Evolutionary conservation across 768 basidiomycete genomes (phyloP).

Genomic region (Amanita pseudoporphyria): DNA sequence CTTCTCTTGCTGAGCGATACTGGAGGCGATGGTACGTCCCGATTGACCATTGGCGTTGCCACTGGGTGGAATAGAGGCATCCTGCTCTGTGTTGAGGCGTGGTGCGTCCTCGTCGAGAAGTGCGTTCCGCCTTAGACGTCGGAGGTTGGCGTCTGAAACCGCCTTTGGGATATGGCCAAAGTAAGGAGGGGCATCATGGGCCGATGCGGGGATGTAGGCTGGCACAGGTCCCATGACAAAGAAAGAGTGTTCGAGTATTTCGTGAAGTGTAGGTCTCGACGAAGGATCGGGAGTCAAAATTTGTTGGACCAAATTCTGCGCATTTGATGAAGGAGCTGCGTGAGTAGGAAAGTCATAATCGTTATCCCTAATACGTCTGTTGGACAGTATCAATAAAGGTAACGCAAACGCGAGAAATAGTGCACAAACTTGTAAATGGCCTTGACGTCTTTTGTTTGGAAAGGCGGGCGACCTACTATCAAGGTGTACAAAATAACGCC

Average conservation of each 20-base stretch:
- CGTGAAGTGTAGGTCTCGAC: constrained; percentile 71
- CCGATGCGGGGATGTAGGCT: constrained; percentile 66
- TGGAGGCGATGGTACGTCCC: constrained; percentile 41
- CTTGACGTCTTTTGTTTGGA: constrained; percentile 98
- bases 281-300: constrained; percentile 84
- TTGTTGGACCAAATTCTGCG: constrained; percentile 66
- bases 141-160: constrained; percentile 61
- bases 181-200: constrained; percentile 67
- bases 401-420: not conserved
- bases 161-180: constrained; percentile 57
- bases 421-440: constrained; percentile 80
- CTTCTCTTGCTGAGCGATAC: constrained; percentile 80
- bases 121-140: constrained; percentile 50
- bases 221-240: constrained; percentile 80
- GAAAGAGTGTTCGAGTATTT: constrained; percentile 79
- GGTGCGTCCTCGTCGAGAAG: constrained; percentile 58
- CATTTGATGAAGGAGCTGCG: constrained; percentile 58
- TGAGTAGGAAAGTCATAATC: constrained; percentile 88
- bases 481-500: constrained; percentile 97
- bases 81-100: constrained; percentile 14
- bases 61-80: not conserved
- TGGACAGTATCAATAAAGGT: constrained; percentile 2
- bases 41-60: constrained; percentile 7
- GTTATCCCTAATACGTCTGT: constrained; percentile 86
- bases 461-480: constrained; percentile 90